Evolutionary conservation across 495 filamentous ascomycete species (phyloP).

Genomic region (Aspergillus baeticus): DNA sequence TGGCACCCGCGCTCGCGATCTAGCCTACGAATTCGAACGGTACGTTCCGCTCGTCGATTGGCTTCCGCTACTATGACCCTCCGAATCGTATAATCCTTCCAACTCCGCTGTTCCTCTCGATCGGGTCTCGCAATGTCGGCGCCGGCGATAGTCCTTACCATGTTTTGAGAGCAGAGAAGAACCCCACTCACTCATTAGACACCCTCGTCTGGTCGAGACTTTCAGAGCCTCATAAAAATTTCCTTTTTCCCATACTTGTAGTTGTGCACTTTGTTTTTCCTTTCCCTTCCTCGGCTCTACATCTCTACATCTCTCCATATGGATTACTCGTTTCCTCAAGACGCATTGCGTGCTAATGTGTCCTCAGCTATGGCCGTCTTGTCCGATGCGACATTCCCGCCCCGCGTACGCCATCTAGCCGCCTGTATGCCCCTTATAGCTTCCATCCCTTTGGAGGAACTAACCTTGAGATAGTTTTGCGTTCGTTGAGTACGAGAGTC

Average conservation of each 20-base stretch:
- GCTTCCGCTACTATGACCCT: conserved; percentile 33
- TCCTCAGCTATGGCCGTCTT: conserved; percentile 87
- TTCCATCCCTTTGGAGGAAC: conserved; percentile 16
- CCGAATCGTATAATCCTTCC: conserved; percentile 24
- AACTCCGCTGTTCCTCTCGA: conserved; percentile 19
- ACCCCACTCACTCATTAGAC: conserved; percentile 6
- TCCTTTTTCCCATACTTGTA: not conserved
- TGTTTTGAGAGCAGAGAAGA: conserved; percentile 8
- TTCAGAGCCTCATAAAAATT: not conserved
- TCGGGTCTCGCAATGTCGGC: conserved; percentile 23
- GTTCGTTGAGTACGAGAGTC: conserved; percentile 99
- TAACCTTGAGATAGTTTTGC: conserved; percentile 67
- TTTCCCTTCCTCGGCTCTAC: not conserved
- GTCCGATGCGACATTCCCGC: conserved; percentile 99
- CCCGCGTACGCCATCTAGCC: conserved; percentile 84
- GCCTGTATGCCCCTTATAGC: conserved; percentile 67
- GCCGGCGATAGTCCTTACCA: conserved; percentile 15
- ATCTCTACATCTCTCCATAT: not conserved
- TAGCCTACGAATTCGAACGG: conserved; percentile 99
- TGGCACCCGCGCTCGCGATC: conserved; percentile 97
- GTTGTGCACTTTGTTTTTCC: not conserved
- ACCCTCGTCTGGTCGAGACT: not conserved
- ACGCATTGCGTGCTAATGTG: conserved; percentile 10
- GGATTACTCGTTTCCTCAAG: not conserved
- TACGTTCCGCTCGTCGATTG: conserved; percentile 70